Evolutionary conservation across 768 basidiomycete species (phyloP).

Genomic region (Tylopilus sp.): DNA sequence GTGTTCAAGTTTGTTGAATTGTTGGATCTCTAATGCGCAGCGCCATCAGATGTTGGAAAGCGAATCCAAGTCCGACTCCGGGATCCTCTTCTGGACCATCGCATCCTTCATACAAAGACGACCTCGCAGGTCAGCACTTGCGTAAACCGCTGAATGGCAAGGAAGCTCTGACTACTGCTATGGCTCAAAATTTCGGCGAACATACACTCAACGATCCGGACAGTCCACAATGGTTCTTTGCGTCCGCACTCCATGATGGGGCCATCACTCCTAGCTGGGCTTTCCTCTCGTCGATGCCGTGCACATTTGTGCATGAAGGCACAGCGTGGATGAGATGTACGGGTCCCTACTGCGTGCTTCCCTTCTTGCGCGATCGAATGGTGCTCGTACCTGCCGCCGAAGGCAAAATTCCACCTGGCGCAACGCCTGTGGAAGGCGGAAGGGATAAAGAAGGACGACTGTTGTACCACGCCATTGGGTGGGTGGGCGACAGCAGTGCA

Average conservation of each 20-base stretch:
- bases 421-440: conserved; percentile 2
- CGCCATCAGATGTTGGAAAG: conserved; percentile 6
- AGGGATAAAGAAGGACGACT: not conserved
- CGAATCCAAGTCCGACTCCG: not conserved
- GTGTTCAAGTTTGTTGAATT: not conserved
- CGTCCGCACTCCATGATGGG: conserved; percentile 2
- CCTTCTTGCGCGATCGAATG: conserved; percentile 1
- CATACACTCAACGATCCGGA: conserved; percentile 1
- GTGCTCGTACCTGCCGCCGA: not conserved
- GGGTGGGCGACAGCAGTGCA: not conserved
- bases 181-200: not conserved
- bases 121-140: conserved; percentile 3
- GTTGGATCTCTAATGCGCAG: not conserved
- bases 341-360: conserved; percentile 5
- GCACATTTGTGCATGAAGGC: not conserved
- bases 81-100: not conserved
- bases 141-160: conserved; percentile 2
- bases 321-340: not conserved
- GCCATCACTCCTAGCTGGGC: not conserved
- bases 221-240: not conserved
- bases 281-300: not conserved
- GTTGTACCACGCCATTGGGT: conserved; percentile 4
- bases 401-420: not conserved
- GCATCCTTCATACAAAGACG: not conserved
- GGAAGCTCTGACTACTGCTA: not conserved